A percentile compares a stretch with the other conserved stretches of the same genome.
phyloP scores from a whole-genome alignment of 257 asterid species.

The Cruciata laevipes region DNA sequence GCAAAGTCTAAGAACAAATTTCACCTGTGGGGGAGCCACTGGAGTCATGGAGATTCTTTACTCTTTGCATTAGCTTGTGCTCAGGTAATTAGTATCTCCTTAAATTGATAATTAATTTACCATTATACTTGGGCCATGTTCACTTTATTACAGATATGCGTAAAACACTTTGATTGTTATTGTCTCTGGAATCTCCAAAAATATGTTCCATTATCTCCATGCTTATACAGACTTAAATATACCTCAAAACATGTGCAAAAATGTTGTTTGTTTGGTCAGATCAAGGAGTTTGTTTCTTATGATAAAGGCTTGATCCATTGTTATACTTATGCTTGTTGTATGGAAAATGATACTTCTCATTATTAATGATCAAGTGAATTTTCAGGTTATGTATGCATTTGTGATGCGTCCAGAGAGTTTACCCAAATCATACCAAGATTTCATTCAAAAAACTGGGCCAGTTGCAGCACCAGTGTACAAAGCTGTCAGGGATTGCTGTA shows the following conservation, averaged over 20 bases:
- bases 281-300: neutral
- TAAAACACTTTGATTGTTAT: neutral
- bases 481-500: constrained; percentile 95
- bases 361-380: neutral
- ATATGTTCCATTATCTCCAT: neutral
- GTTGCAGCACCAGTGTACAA: constrained; percentile 92
- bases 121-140: neutral
- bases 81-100: constrained; percentile 53
- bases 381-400: constrained; percentile 95
- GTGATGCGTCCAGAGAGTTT: constrained; percentile 99
- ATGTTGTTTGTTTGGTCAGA: constrained; percentile 2
- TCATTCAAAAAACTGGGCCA: constrained; percentile 98
- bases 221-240: neutral
- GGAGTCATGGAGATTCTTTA: constrained; percentile 99
- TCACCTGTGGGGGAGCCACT: constrained; percentile 97
- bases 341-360: neutral
- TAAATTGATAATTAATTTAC: neutral
- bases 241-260: neutral
- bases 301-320: constrained; percentile 8
- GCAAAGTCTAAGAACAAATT: constrained; percentile 95
- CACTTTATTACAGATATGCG: neutral
- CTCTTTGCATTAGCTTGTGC: constrained; percentile 94
- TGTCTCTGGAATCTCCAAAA: neutral
- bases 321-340: neutral
- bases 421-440: constrained; percentile 93